phyloP scores from a whole-genome alignment of 176 grass and related monocot genomes.

The Canna indica region DNA sequence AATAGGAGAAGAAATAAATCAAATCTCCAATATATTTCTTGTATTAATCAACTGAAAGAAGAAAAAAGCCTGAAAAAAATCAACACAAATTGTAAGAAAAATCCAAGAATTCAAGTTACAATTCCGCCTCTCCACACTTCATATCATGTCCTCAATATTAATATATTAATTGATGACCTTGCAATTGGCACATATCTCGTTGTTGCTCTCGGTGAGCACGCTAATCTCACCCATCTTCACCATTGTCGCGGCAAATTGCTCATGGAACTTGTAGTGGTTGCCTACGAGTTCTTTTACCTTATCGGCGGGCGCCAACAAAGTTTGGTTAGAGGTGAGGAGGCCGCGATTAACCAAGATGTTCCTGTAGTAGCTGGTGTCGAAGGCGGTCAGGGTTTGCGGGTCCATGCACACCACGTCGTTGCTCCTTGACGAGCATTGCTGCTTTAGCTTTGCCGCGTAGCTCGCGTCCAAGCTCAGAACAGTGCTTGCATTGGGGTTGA shows the following conservation, averaged over 20 bases:
- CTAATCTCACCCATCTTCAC: constrained; percentile 44
- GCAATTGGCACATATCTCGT: constrained; percentile 39
- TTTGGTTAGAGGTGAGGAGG: constrained; percentile 7
- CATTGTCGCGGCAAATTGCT: constrained; percentile 39
- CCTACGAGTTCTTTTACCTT: background rate
- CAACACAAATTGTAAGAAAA: too few species aligned
- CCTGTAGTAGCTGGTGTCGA: constrained; percentile 13
- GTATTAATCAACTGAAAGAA: too few species aligned
- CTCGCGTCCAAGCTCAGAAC: constrained; percentile 58
- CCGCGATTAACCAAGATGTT: background rate
- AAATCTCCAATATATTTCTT: too few species aligned
- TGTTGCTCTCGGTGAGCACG: constrained; percentile 34
- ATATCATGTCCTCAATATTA: too few species aligned
- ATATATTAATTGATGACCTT: constrained; percentile 20
- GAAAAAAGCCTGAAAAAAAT: too few species aligned
- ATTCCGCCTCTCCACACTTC: too few species aligned
- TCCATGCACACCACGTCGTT: background rate
- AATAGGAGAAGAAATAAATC: too few species aligned
- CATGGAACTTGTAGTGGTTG: background rate
- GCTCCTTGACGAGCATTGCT: constrained; percentile 39
- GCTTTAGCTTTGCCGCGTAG: constrained; percentile 48
- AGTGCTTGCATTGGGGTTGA: constrained; percentile 21
- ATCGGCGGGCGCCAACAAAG: background rate
- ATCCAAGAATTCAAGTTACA: too few species aligned
- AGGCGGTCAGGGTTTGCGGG: background rate